Base-by-base conservation (phyloP, 139 green algal genomes). In the Picochlorum sp. region DNA sequence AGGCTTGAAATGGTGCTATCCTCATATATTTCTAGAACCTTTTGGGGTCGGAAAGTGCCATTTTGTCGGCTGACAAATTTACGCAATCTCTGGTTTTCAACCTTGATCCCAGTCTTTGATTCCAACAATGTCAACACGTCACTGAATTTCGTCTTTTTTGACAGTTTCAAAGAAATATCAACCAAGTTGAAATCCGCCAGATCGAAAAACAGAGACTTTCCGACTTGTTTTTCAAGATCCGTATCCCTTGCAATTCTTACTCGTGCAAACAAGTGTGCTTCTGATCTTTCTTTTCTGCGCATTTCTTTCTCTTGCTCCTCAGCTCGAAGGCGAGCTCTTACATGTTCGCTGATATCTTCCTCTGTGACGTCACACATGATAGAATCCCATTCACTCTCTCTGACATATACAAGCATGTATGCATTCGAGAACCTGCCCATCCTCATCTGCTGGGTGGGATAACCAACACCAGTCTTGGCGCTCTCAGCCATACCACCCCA, bases 331-430 rank as follows among this genome's bases (percentile, higher is more conserved):
- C 81, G 59, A 35, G 65, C 63, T 24, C 75, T 74, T 54, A 98
- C 72, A 64, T 92, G 88, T 14, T 82, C 70, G 14, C 60, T 63
- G 44, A 98, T 88, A 73, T 96, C 85, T 2, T 84, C 60, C 68
- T 93, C 71, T 4, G 33, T 69, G 31, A 89, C 78, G 22, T 68
- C 16, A 62, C 78, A 90, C 78, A 96, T 88, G 33, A 97, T 77
- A 2, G 49, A 50, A 4, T 80, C 65, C 86, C 85, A 95, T 70
- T 98, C 88, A 36, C 44, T 66, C 31, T 80, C 64, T 1, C 92
- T 76, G 26, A 98, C 79, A 61, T 98, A 98, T 54, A 99, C 91
- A 52, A 99, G 81, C 91, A 97, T 98, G 80, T 99, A 99, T n/a
- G 93, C 93, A 55, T 94, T 98, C 63, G 72, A 84, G 52, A 75